A percentile compares a stretch with the other conserved stretches of the same genome.
Conservation (phyloP, 805 yeast species). For the Ogataea populi-albae region DNA sequence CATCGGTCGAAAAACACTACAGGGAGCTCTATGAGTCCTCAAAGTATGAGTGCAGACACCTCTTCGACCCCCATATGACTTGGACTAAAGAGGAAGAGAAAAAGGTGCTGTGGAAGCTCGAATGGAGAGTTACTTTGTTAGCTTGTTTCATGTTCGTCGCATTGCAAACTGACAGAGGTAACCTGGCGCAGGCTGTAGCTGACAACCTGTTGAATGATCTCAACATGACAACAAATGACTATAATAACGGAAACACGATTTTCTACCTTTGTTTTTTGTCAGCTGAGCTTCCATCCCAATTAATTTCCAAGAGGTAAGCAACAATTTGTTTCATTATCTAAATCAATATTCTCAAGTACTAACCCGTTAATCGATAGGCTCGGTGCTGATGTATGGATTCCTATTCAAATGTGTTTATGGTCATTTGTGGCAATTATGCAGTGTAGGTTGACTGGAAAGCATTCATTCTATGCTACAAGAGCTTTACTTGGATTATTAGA, state of each 20-base stretch:
- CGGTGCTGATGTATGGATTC: slow-evolving; percentile 64
- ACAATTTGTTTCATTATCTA: not conserved
- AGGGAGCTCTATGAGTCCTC: slow-evolving; percentile 43
- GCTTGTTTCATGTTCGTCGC: slow-evolving; percentile 60
- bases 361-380: slow-evolving; percentile 23
- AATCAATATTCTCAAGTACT: not conserved
- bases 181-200: slow-evolving; percentile 52
- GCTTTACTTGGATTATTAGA: slow-evolving; percentile 53
- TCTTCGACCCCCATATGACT: slow-evolving; percentile 54
- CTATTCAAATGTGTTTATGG: slow-evolving; percentile 56
- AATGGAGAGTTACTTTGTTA: slow-evolving; percentile 53
- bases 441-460: slow-evolving; percentile 38
- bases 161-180: slow-evolving; percentile 57
- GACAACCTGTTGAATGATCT: slow-evolving; percentile 55
- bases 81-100: slow-evolving; percentile 57
- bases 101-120: slow-evolving; percentile 47
- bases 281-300: slow-evolving; percentile 65
- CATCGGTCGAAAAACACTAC: slow-evolving; percentile 45
- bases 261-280: slow-evolving; percentile 49
- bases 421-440: slow-evolving; percentile 53
- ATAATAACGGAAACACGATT: slow-evolving; percentile 57
- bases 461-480: slow-evolving; percentile 46
- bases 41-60: slow-evolving; percentile 51
- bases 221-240: slow-evolving; percentile 52
- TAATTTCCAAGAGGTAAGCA: slow-evolving; percentile 47